Percentiles rank a stretch among this genome's conserved stretches.
Evolutionary conservation across 805 yeast genomes (phyloP).

Genomic region (Schwanniomyces sp.): DNA sequence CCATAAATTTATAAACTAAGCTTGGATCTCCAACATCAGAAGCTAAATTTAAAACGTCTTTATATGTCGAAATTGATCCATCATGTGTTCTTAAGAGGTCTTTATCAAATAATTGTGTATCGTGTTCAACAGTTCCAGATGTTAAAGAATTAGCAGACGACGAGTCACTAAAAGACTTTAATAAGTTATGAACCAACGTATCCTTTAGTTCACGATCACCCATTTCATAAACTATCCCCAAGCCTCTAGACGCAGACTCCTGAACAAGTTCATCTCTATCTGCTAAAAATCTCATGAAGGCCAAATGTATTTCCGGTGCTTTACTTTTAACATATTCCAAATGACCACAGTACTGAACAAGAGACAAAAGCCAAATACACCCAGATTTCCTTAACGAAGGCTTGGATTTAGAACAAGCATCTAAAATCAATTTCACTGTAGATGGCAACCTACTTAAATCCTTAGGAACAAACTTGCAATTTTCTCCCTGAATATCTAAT

Average conservation of each 20-base stretch:
- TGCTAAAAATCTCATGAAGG: conserved; percentile 76
- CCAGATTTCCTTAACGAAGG: conserved; percentile 75
- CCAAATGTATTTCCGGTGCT: conserved; percentile 63
- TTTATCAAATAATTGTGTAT: conserved; percentile 82
- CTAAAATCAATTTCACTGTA: conserved; percentile 48
- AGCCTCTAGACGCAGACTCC: conserved; percentile 88
- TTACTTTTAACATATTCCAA: conserved; percentile 34
- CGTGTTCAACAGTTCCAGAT: conserved; percentile 72
- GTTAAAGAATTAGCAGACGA: conserved; percentile 44
- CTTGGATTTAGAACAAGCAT: conserved; percentile 59
- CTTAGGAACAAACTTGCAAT: conserved; percentile 14
- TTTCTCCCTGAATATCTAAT: conserved; percentile 52
- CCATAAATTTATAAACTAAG: conserved; percentile 91
- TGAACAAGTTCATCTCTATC: conserved; percentile 87
- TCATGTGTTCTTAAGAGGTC: conserved; percentile 79
- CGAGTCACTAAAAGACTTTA: conserved; percentile 77
- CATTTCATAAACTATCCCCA: conserved; percentile 75
- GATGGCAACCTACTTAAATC: conserved; percentile 17
- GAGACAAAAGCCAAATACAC: conserved; percentile 82
- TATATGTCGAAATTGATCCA: conserved; percentile 86
- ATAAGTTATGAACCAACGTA: conserved; percentile 66
- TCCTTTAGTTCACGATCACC: conserved; percentile 71
- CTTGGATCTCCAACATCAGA: conserved; percentile 96
- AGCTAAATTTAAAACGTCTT: conserved; percentile 83
- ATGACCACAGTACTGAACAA: conserved; percentile 72